Evolutionary conservation across 192 early-diverging fungal species (phyloP).

Genomic region (Backusella mclennaniae): DNA sequence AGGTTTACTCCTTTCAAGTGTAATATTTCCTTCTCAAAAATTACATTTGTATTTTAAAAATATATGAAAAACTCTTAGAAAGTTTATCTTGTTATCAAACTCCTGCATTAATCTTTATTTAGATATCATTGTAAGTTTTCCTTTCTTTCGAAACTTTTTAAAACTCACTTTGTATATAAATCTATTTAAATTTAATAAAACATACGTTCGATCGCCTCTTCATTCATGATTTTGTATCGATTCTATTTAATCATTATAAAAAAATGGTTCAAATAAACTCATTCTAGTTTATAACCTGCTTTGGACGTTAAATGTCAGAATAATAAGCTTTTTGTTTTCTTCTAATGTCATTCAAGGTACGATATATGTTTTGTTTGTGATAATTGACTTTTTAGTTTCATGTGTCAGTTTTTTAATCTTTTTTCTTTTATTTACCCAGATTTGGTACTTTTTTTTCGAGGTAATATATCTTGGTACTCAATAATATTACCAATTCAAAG

Average conservation of each 20-base stretch:
- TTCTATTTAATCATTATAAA: neutral
- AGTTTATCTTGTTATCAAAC: no score
- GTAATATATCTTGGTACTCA: neutral
- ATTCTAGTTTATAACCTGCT: neutral
- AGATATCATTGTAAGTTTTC: no score
- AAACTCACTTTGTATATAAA: no score
- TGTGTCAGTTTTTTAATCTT: neutral
- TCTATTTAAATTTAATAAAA: neutral
- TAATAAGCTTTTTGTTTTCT: neutral
- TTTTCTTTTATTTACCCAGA: neutral
- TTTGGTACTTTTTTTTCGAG: neutral
- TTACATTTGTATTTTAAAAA: no score
- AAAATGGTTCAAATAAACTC: neutral
- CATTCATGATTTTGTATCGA: neutral
- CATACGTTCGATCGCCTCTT: neutral
- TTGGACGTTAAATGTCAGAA: neutral
- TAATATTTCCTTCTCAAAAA: neutral
- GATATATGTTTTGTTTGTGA: neutral
- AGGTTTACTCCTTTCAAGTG: neutral
- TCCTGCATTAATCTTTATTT: no score
- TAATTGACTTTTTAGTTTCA: neutral
- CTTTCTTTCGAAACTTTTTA: no score
- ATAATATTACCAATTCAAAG: neutral
- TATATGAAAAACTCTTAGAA: no score
- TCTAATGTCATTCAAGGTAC: neutral